A percentile compares a stretch with the other conserved stretches of the same genome.
Evolutionary conservation across 164 flowering plant genomes (phyloP).

Genomic region (Berberis vulgaris): DNA sequence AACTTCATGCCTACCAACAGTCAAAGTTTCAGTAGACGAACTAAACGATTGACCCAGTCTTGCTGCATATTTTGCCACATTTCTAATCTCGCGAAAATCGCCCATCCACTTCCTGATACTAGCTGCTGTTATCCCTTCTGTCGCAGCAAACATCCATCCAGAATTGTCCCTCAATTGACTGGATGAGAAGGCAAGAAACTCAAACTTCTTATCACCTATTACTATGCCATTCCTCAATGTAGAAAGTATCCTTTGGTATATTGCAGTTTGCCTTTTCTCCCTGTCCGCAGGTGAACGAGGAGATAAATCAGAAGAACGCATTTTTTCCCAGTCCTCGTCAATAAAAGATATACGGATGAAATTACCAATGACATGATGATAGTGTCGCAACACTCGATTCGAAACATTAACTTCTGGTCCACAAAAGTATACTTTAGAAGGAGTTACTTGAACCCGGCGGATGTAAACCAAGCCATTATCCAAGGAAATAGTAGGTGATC

Average conservation of each 20-base stretch:
- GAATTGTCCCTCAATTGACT: conserved; percentile 81
- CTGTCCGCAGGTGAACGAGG: conserved; percentile 25
- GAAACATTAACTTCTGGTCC: conserved; percentile 84
- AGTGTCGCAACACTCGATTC: conserved; percentile 63
- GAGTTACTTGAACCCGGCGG: conserved; percentile 71
- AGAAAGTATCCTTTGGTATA: conserved; percentile 47
- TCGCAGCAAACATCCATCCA: conserved; percentile 83
- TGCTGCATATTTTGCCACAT: conserved; percentile 86
- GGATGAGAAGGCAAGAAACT: conserved; percentile 62
- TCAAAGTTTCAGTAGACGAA: conserved; percentile 67
- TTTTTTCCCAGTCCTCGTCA: conserved; percentile 64
- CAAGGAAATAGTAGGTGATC: conserved; percentile 32
- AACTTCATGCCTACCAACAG: conserved; percentile 38
- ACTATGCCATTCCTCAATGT: too few relatives aligned
- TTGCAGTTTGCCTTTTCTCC: conserved; percentile 25
- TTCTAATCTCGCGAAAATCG: conserved; percentile 51
- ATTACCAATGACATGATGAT: conserved; percentile 38
- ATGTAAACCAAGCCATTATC: conserved; percentile 68
- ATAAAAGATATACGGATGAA: conserved; percentile 77
- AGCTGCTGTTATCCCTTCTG: conserved; percentile 40
- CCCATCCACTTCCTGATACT: conserved; percentile 78
- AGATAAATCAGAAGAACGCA: conserved; percentile 48
- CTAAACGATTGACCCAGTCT: conserved; percentile 89
- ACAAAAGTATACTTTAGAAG: conserved; percentile 56
- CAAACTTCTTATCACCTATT: too few relatives aligned